Percentiles rank a stretch among this genome's conserved stretches.
phyloP scores from a whole-genome alignment of 1,284 basidiomycete species.

The Chalciporus piperatoides region DNA sequence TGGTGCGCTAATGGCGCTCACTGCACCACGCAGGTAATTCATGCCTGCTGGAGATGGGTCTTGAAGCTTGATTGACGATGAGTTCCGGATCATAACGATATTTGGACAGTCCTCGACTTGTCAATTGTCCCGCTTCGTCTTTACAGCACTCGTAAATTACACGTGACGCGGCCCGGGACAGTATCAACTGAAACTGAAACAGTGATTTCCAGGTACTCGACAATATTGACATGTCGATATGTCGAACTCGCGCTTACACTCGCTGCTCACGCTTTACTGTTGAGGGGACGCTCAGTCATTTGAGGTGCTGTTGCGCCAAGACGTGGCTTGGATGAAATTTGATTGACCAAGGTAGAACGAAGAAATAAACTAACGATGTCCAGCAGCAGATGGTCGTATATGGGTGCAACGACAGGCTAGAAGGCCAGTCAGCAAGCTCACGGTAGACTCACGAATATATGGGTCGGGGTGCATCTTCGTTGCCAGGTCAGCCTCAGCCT shows the following conservation, averaged over 20 bases:
- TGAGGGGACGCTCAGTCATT: background rate
- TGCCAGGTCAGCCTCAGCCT: slow-evolving; percentile 77
- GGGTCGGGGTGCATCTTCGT: slow-evolving; percentile 82
- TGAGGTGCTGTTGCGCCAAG: too few relatives aligned
- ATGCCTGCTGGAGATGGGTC: slow-evolving; percentile 11
- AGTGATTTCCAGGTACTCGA: too few relatives aligned
- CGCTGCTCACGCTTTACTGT: background rate
- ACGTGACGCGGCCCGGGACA: slow-evolving; percentile 15
- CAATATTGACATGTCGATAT: background rate
- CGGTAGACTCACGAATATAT: slow-evolving; percentile 66
- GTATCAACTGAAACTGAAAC: too few relatives aligned
- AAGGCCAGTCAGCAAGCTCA: slow-evolving; percentile 3
- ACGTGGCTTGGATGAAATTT: background rate
- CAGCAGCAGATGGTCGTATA: slow-evolving; percentile 33
- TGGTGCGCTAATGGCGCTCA: slow-evolving; percentile 74
- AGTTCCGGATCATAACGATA: slow-evolving; percentile 3
- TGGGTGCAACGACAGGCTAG: slow-evolving; percentile 24
- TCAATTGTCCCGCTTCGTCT: slow-evolving; percentile 3
- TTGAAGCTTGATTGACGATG: background rate
- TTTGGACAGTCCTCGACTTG: slow-evolving; percentile 4
- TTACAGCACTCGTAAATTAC: slow-evolving; percentile 16
- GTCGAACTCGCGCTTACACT: background rate
- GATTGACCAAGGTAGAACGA: slow-evolving; percentile 1
- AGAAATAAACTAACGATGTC: slow-evolving; percentile 26
- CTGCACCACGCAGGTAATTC: slow-evolving; percentile 82